Evolutionary conservation across 768 basidiomycete genomes (phyloP), one percentile per base, ranked within the genome.

Genomic region (Tremella yokohamensis): DNA sequence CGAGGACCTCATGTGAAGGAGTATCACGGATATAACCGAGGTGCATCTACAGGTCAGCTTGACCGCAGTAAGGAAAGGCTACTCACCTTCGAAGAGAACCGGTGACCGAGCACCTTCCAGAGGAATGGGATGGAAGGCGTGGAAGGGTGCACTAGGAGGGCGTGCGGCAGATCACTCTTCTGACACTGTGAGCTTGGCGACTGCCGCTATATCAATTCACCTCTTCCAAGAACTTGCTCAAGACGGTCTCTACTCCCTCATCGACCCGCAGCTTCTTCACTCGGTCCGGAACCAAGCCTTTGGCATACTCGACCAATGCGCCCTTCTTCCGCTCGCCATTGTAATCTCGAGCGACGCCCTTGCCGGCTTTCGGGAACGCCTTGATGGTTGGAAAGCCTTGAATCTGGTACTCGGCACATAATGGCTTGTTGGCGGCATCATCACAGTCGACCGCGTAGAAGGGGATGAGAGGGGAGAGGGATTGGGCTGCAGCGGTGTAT

Each of bases 371-470:
- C 11, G 92, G 90, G 79, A 87, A 97, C 1, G 88, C 77, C 84
- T 97, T 97, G 75, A 97, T 80, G 2, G 92, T 96, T 1, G 92
- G 92, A 82, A 92, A 97, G 1, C 92, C 92, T 77, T 92, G 81
- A 19, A 96, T 83, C 13, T 84, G 80, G 56, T 92, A 87, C 52
- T 89, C 85, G 0, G 84, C 83, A 70, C 93, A 97, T 7, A 97
- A 77, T 9, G 79, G 81, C 76, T 87, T 91, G 77, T 97, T 94
- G 71, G 79, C 79, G 29, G 84, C 82, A 13, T 83, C 85, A 68
- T 96, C 91, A 63, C 92, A 97, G 73, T 97, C 90, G n/a, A 97
- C 83, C 12, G 91, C 90, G 75, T 92, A 96, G 55, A 88, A 82
- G 0, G 90, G 90, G 20, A 97, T 80, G 24, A 96, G 80, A 2